Conservation (phyloP, 768 basidiomycete species). For the Suillus tomentosus region DNA sequence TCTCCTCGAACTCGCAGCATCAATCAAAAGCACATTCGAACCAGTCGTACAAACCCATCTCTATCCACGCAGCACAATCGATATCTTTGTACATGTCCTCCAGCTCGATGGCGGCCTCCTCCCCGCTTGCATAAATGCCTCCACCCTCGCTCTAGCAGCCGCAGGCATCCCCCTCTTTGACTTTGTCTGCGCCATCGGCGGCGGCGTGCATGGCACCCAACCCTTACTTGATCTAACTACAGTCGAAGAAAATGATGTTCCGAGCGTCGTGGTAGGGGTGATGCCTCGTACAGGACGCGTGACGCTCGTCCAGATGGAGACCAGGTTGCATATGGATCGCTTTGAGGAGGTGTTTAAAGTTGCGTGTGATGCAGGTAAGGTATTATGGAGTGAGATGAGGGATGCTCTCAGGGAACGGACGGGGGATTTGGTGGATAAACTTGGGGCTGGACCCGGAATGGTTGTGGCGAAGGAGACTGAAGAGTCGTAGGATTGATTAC, state of each 20-base stretch:
- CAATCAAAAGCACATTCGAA: slow-evolving; percentile 93
- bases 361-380: slow-evolving; percentile 73
- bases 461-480: slow-evolving; percentile 35
- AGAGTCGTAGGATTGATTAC: not conserved
- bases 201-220: slow-evolving; percentile 80
- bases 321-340: slow-evolving; percentile 87
- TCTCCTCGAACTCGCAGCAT: slow-evolving; percentile 80
- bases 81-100: slow-evolving; percentile 89
- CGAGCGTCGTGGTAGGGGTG: slow-evolving; percentile 84
- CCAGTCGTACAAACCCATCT: slow-evolving; percentile 89
- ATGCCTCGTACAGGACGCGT: slow-evolving; percentile 87
- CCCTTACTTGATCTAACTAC: slow-evolving; percentile 86
- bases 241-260: slow-evolving; percentile 90
- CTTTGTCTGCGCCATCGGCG: slow-evolving; percentile 88
- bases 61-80: slow-evolving; percentile 94
- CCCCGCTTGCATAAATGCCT: slow-evolving; percentile 91
- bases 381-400: slow-evolving; percentile 86
- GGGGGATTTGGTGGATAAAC: slow-evolving; percentile 57
- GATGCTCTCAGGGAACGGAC: slow-evolving; percentile 66
- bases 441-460: slow-evolving; percentile 49
- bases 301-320: slow-evolving; percentile 91
- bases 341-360: slow-evolving; percentile 88
- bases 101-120: slow-evolving; percentile 94
- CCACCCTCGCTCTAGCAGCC: slow-evolving; percentile 86
- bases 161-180: slow-evolving; percentile 91